Evolutionary conservation across 2,329 filamentous ascomycete genomes (phyloP).

Genomic region (Colletotrichum simmondsii): DNA sequence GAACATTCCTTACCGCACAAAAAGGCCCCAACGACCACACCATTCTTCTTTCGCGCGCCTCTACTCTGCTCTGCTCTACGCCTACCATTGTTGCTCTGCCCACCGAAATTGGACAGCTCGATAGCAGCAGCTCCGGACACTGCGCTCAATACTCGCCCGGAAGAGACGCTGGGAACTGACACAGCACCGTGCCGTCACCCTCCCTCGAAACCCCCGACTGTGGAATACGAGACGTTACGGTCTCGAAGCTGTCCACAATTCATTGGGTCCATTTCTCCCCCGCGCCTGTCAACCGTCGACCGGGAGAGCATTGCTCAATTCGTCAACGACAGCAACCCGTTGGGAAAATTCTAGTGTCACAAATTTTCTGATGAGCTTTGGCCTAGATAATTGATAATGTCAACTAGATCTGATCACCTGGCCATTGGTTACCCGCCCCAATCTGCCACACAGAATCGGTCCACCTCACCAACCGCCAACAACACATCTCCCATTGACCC

Average conservation of each 20-base stretch:
- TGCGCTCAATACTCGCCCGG: slow-evolving; percentile 5
- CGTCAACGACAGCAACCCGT: slow-evolving; percentile 10
- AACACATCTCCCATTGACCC: slow-evolving; percentile 85
- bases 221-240: slow-evolving; percentile 24
- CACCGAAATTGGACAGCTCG: slow-evolving; percentile 9
- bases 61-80: slow-evolving; percentile 10
- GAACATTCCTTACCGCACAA: slow-evolving; percentile 30
- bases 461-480: slow-evolving; percentile 81
- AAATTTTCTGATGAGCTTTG: slow-evolving; percentile 55
- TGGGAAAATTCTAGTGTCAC: slow-evolving; percentile 18
- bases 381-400: slow-evolving; percentile 89
- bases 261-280: slow-evolving; percentile 8
- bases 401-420: slow-evolving; percentile 88
- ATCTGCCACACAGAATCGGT: slow-evolving; percentile 75
- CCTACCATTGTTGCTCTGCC: slow-evolving; percentile 16
- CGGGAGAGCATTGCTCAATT: slow-evolving; percentile 22
- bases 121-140: neutral
- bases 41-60: slow-evolving; percentile 20
- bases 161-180: slow-evolving; percentile 15
- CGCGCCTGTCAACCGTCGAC: slow-evolving; percentile 12
- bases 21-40: neutral
- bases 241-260: slow-evolving; percentile 24
- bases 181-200: neutral
- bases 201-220: slow-evolving; percentile 6
- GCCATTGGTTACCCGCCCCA: slow-evolving; percentile 84